A percentile compares a stretch with the other conserved stretches of the same genome.
Evolutionary conservation across 441 rosid species (phyloP).

Genomic region (Eruca vesicaria): DNA sequence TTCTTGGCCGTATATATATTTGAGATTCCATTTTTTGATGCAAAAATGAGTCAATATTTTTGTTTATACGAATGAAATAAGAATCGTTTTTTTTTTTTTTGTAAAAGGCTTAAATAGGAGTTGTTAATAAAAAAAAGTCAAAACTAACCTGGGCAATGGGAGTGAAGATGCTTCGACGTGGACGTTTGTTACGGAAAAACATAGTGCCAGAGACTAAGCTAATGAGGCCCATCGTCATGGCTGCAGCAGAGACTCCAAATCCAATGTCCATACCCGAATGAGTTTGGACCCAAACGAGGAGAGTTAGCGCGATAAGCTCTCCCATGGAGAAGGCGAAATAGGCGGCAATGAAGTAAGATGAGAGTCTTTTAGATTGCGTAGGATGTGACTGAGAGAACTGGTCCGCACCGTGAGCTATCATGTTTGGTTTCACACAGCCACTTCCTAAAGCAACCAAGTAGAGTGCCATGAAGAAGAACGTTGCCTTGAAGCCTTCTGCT

Average conservation of each 20-base stretch:
- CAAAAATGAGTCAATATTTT: background rate
- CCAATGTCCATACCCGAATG: conserved; percentile 96
- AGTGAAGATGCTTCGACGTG: conserved; percentile 76
- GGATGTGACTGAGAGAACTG: conserved; percentile 63
- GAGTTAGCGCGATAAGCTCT: conserved; percentile 74
- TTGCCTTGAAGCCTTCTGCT: conserved; percentile 71
- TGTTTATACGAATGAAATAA: background rate
- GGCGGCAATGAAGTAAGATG: conserved; percentile 83
- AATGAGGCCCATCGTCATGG: conserved; percentile 82
- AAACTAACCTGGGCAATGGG: conserved; percentile 75
- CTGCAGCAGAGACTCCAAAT: conserved; percentile 89
- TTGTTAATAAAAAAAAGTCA: background rate
- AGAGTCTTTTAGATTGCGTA: conserved; percentile 63
- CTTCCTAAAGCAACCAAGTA: conserved; percentile 93
- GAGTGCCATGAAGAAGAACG: conserved; percentile 69
- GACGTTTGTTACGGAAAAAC: conserved; percentile 70
- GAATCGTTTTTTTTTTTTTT: too few species aligned
- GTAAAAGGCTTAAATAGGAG: background rate
- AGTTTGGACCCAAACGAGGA: conserved; percentile 90
- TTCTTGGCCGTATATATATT: background rate
- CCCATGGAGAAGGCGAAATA: conserved; percentile 89
- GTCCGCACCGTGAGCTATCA: conserved; percentile 93
- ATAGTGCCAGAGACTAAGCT: conserved; percentile 69
- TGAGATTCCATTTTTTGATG: background rate
- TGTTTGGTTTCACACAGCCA: conserved; percentile 94